These are phyloP conservation scores for Leptodermis oblonga DNA, from an alignment of 257 asterid species.

Conservation along the genomic window DNA sequence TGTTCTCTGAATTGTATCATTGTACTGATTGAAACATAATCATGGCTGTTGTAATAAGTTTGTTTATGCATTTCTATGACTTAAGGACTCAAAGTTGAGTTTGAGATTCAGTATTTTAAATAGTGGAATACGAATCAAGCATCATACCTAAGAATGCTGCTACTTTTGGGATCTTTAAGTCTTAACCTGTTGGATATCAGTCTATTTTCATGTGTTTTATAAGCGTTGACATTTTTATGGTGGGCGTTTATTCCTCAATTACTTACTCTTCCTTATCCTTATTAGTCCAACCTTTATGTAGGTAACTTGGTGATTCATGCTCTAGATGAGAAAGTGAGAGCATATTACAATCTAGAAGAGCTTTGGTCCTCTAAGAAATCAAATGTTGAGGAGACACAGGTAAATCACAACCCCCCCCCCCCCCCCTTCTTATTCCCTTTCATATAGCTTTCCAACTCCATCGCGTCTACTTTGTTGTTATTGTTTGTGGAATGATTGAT, in stretches of 20 bases:
- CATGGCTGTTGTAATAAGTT: background rate
- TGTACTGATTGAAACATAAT: background rate
- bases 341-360: slow-evolving; percentile 86
- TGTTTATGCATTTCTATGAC: background rate
- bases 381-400: slow-evolving; percentile 37
- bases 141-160: background rate
- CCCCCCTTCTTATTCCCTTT: too few relatives aligned
- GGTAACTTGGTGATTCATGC: slow-evolving; percentile 81
- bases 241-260: background rate
- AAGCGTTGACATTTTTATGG: background rate
- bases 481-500: background rate
- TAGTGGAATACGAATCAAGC: background rate
- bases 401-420: slow-evolving; percentile 6
- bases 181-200: background rate
- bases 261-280: slow-evolving; percentile 1
- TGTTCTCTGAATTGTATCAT: background rate
- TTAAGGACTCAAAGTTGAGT: background rate
- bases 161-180: background rate
- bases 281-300: slow-evolving; percentile 15
- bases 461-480: background rate
- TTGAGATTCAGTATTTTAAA: background rate
- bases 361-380: slow-evolving; percentile 53
- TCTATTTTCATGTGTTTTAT: background rate
- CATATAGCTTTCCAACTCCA: too few relatives aligned
- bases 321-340: slow-evolving; percentile 87